Base-by-base conservation (phyloP, 1,139 yeast genomes). In the Hyphopichia khmerensis region DNA sequence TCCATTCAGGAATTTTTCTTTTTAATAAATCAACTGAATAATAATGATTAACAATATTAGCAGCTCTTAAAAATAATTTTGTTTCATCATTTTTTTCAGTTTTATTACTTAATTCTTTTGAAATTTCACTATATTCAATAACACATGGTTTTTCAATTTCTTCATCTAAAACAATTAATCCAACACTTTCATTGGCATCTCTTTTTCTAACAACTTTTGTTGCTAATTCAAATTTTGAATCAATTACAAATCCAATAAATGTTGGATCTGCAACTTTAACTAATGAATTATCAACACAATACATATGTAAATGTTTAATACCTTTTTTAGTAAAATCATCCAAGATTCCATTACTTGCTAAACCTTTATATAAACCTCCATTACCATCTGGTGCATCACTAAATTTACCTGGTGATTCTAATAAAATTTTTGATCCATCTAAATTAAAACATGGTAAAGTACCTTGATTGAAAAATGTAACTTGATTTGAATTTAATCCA, bases 351-450 rank as follows among this genome's bases (percentile, higher is more conserved):
- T 84, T 79, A 33, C 77, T 77, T 52, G 70, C 68, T 35, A 95
- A 75, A 2, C 97, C 98, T 57, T 82, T 84, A 69, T 95, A 95
- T 44, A 95, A 72, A 1, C 99, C 99, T 44, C 99, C 99, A 61
- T 95, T 95, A 2, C 99, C 99, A 63, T 95, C 98, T 2, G 99
- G 99, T 11, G 97, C 88, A 55, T 87, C 87, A 31, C 91, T 84
- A 38, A 88, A 76, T 38, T 73, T 66, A 38, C 67, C 58, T 40
- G 76, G 69, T 7, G 79, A 61, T 48, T 80, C 81, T 55, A 90
- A 56, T 45, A 91, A 74, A 52, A 95, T 79, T 58, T 84, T 79
- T 23, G 73, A 58, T 30, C 98, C 99, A 29, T 79, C 79, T 40
- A 70, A 57, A 54, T 81, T 79, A 53, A 95, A 82, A 51, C 98